These are phyloP conservation scores for Skeletonema marinoi DNA, from an alignment of 108 stramenopile genomes.

Conservation along the genomic window DNA sequence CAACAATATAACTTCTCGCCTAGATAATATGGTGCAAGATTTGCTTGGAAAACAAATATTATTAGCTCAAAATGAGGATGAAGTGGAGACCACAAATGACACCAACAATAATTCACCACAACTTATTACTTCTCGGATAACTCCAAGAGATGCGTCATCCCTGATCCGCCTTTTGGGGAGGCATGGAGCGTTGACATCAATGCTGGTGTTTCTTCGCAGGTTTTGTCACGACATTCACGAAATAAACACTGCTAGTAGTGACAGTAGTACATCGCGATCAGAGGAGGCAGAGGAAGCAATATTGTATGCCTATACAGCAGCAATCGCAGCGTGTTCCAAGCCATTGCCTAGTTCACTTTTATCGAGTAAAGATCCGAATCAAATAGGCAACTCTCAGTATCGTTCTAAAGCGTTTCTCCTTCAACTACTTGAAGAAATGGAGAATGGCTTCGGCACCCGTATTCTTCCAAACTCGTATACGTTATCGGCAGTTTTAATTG, in stretches of 20 bases:
- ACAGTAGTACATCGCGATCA: background rate
- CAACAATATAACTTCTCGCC: background rate
- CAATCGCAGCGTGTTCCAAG: constrained; percentile 23
- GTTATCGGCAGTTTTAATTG: constrained; percentile 41
- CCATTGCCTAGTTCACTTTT: background rate
- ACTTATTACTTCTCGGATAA: constrained; percentile 9
- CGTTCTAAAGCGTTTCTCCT: constrained; percentile 32
- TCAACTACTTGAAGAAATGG: constrained; percentile 39
- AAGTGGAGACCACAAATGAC: background rate
- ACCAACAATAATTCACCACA: background rate
- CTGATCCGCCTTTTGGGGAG: constrained; percentile 35
- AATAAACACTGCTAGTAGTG: background rate
- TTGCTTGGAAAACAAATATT: background rate
- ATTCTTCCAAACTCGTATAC: constrained; percentile 45
- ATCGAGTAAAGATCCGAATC: constrained; percentile 1
- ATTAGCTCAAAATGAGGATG: background rate
- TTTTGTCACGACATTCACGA: constrained; percentile 32
- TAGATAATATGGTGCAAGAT: background rate
- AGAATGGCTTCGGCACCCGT: constrained; percentile 1
- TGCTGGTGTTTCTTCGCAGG: constrained; percentile 34
- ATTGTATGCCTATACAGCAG: constrained; percentile 33
- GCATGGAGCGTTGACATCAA: constrained; percentile 19
- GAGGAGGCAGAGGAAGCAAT: constrained; percentile 22
- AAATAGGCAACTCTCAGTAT: constrained; percentile 11
- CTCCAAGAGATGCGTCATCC: constrained; percentile 28